phyloP scores from a whole-genome alignment of 2,329 filamentous ascomycete species.

The Madurella mycetomatis region DNA sequence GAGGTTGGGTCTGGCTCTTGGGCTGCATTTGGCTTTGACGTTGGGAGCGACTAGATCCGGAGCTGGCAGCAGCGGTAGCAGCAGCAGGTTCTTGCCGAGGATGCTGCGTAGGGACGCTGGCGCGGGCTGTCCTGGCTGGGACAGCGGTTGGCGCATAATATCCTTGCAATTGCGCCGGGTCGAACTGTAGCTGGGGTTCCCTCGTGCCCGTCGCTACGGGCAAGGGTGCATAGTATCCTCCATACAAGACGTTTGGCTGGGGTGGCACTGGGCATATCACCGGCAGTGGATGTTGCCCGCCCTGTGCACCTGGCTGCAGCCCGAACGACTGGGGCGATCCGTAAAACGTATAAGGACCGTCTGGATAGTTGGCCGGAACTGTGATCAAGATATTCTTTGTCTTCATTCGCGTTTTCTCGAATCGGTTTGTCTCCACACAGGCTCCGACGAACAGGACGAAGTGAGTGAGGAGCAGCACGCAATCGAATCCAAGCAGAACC shows the following conservation, averaged over 20 bases:
- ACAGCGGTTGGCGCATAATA: conserved; percentile 8
- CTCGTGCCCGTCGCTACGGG: not conserved
- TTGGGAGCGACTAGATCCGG: conserved; percentile 2
- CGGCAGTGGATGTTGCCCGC: not conserved
- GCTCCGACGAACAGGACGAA: conserved; percentile 38
- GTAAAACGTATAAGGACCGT: not conserved
- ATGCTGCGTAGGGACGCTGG: not conserved
- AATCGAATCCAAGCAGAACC: conserved; percentile 20
- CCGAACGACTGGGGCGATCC: not conserved
- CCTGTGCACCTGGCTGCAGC: not conserved
- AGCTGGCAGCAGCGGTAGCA: conserved; percentile 1
- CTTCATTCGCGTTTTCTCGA: conserved; percentile 23
- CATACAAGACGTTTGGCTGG: conserved; percentile 7
- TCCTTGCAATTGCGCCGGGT: not conserved
- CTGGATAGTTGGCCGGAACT: conserved; percentile 4
- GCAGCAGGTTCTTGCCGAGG: not conserved
- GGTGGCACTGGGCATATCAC: not conserved
- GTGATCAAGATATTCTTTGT: conserved; percentile 2
- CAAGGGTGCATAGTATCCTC: conserved; percentile 19
- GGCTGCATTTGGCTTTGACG: not conserved
- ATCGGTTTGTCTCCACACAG: conserved; percentile 36
- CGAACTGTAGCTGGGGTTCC: not conserved
- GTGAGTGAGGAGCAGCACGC: conserved; percentile 26
- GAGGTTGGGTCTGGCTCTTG: not conserved
- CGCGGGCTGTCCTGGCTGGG: not conserved